Conservation (phyloP, 768 basidiomycete genomes). For the Harrya chromipes region DNA sequence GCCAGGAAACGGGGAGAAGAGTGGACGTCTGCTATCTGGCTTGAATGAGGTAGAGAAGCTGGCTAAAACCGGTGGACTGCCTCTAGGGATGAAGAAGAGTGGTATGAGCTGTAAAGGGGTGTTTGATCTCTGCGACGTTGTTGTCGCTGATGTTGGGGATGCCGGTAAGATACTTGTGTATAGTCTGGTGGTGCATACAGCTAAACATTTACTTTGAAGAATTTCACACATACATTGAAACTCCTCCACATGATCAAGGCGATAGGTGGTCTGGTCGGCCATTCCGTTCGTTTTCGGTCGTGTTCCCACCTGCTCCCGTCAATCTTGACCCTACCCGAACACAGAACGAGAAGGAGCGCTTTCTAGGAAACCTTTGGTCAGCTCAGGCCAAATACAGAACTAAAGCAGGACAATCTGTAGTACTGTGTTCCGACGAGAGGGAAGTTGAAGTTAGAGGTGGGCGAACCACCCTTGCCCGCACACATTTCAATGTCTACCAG, state of each 20-base stretch:
- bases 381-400: conserved; percentile 81
- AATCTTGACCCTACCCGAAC: conserved; percentile 65
- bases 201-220: conserved; percentile 45
- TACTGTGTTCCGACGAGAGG: conserved; percentile 64
- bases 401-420: conserved; percentile 67
- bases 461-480: conserved; percentile 61
- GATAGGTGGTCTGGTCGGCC: conserved; percentile 88
- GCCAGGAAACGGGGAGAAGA: conserved; percentile 70
- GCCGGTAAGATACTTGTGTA: conserved; percentile 52
- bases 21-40: conserved; percentile 67
- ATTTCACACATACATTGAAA: conserved; percentile 82
- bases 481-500: conserved; percentile 91
- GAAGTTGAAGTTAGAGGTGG: conserved; percentile 71
- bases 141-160: conserved; percentile 81
- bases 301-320: conserved; percentile 66
- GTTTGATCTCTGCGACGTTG: conserved; percentile 80
- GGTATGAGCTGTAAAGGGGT: conserved; percentile 84
- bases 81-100: conserved; percentile 68
- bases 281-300: conserved; percentile 75
- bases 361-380: conserved; percentile 87
- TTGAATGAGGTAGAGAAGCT: conserved; percentile 77
- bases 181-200: not conserved
- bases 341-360: conserved; percentile 70
- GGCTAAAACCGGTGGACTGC: conserved; percentile 58
- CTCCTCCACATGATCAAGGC: conserved; percentile 73